These are phyloP conservation scores for Nemania abortiva DNA, from an alignment of 2,329 filamentous ascomycete species.

Conservation along the genomic window DNA sequence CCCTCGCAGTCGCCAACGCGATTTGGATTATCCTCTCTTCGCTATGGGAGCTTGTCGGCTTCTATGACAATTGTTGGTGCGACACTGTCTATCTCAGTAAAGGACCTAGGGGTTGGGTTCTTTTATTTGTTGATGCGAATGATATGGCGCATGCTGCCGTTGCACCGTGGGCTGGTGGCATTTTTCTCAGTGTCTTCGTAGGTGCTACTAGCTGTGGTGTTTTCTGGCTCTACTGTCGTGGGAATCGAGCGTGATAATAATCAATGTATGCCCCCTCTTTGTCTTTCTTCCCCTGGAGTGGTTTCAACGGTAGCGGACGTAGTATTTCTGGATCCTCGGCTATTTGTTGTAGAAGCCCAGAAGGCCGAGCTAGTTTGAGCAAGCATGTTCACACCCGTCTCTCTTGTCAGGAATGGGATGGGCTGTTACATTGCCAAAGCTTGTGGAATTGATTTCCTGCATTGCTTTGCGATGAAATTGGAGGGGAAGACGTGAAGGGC, in stretches of 20 bases:
- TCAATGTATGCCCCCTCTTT: neutral
- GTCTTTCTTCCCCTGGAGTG: neutral
- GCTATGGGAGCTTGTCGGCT: constrained; percentile 41
- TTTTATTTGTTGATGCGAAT: constrained; percentile 36
- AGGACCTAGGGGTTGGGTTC: constrained; percentile 34
- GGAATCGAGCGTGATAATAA: constrained; percentile 19
- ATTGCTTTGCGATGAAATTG: too few species aligned
- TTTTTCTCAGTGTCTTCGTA: constrained; percentile 31
- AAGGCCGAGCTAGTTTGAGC: too few species aligned
- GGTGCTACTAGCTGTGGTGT: constrained; percentile 26
- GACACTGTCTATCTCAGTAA: constrained; percentile 34
- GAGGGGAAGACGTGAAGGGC: too few species aligned
- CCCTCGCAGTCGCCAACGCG: constrained; percentile 34
- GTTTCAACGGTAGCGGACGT: too few species aligned
- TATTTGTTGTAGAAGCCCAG: too few species aligned
- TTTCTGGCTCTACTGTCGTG: constrained; percentile 40
- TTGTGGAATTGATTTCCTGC: too few species aligned
- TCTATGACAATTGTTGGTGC: constrained; percentile 44
- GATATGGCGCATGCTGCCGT: constrained; percentile 17
- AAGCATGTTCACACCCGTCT: too few species aligned
- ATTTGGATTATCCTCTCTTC: constrained; percentile 39
- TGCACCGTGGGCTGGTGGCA: constrained; percentile 31
- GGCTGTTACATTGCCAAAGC: too few species aligned
- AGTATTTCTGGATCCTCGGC: too few species aligned
- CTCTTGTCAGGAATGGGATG: too few species aligned